Percentiles rank a stretch among this genome's conserved stretches.
These are phyloP conservation scores for Trypethelium eluteriae DNA, from an alignment of 495 filamentous ascomycete genomes.

Conservation along the genomic window DNA sequence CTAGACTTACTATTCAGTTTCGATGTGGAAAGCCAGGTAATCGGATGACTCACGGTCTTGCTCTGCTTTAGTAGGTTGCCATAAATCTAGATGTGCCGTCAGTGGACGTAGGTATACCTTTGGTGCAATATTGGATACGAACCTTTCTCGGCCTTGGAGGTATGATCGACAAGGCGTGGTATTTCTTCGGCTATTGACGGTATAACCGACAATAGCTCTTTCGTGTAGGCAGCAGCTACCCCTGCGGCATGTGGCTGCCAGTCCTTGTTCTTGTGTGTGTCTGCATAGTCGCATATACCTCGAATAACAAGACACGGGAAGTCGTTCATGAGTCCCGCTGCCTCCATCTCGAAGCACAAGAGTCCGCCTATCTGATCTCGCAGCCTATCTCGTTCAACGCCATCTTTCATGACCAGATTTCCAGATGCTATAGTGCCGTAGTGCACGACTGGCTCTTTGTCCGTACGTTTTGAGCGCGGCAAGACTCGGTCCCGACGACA, in stretches of 20 bases:
- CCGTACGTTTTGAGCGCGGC: not conserved
- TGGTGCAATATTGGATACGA: not conserved
- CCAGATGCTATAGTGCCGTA: slow-evolving; percentile 39
- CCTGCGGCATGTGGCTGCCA: slow-evolving; percentile 25
- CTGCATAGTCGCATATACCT: slow-evolving; percentile 30
- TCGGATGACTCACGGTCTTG: not conserved
- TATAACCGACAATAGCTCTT: slow-evolving; percentile 20
- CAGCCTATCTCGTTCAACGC: slow-evolving; percentile 17
- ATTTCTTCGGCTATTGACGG: not conserved
- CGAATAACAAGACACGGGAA: slow-evolving; percentile 29
- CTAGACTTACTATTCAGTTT: not conserved
- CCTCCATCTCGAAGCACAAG: slow-evolving; percentile 33
- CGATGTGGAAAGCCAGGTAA: not conserved
- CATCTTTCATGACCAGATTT: slow-evolving; percentile 33
- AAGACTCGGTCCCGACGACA: slow-evolving; percentile 11
- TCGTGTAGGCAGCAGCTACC: slow-evolving; percentile 27
- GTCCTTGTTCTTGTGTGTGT: slow-evolving; percentile 26
- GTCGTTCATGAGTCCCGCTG: slow-evolving; percentile 26
- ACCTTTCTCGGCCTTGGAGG: not conserved
- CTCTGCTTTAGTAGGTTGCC: not conserved
- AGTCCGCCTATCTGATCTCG: slow-evolving; percentile 2
- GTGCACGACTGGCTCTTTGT: slow-evolving; percentile 25
- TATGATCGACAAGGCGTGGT: not conserved
- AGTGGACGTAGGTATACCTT: not conserved
- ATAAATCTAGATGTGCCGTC: not conserved